A percentile compares a stretch with the other conserved stretches of the same genome.
These are phyloP conservation scores for Tolypocladium tropicale DNA, from an alignment of 2,329 filamentous ascomycete genomes.

Conservation along the genomic window DNA sequence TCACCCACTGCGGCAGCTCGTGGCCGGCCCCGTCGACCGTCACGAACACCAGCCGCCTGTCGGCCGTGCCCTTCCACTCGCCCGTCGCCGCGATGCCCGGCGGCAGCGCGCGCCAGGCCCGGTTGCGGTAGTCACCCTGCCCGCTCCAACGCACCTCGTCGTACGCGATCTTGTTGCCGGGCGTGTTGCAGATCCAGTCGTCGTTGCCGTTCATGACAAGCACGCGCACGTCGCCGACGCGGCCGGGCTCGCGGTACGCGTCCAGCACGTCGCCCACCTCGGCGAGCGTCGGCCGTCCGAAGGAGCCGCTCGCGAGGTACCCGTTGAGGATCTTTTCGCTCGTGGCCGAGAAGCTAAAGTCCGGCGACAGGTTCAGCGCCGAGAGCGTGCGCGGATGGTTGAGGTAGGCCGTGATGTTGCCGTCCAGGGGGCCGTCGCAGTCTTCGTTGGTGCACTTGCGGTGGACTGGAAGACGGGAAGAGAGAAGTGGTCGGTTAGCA, in stretches of 20 bases:
- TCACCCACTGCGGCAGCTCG: conserved; percentile 19
- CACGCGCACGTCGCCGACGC: background rate
- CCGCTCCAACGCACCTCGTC: conserved; percentile 30
- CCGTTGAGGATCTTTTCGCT: background rate
- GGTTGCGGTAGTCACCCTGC: conserved; percentile 26
- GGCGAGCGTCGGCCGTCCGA: background rate
- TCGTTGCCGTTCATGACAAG: conserved; percentile 6
- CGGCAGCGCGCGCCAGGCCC: conserved; percentile 8
- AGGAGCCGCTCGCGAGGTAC: background rate
- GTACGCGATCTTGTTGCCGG: conserved; percentile 22
- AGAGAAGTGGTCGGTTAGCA: too few species aligned
- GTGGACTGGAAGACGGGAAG: background rate
- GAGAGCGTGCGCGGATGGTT: background rate
- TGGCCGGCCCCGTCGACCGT: conserved; percentile 28
- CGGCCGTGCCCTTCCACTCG: conserved; percentile 6
- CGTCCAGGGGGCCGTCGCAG: background rate
- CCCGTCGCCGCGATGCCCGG: background rate
- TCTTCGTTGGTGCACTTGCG: background rate
- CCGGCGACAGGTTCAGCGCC: background rate
- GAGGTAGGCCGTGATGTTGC: background rate
- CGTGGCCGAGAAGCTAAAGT: background rate
- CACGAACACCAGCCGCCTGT: conserved; percentile 9
- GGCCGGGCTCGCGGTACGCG: background rate
- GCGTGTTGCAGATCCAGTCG: conserved; percentile 9
- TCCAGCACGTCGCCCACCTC: conserved; percentile 1